Conservation (phyloP, 768 basidiomycete genomes). For the Termitomyces sp. region DNA sequence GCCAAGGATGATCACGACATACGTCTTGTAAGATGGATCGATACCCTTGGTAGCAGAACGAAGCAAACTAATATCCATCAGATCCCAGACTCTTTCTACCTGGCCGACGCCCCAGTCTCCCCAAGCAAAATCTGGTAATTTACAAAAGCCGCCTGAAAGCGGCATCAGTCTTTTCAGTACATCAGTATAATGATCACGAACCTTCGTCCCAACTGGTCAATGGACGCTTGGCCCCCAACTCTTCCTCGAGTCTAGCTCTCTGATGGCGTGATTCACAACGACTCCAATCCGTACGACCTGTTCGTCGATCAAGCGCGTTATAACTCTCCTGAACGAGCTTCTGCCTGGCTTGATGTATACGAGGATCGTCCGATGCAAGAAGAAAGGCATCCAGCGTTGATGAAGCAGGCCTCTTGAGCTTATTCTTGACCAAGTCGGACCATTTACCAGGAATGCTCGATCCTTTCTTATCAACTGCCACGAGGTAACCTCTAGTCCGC, state of each 20-base stretch:
- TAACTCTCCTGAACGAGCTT: constrained; percentile 71
- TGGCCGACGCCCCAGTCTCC: constrained; percentile 90
- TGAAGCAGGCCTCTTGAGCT: constrained; percentile 79
- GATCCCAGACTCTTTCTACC: constrained; percentile 92
- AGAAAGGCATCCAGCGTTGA: constrained; percentile 89
- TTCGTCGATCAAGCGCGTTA: constrained; percentile 57
- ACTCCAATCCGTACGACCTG: constrained; percentile 84
- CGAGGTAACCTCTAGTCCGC: constrained; percentile 81
- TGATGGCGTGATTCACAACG: constrained; percentile 92
- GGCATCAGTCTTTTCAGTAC: background rate
- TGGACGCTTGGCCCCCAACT: constrained; percentile 76
- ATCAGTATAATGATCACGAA: constrained; percentile 20
- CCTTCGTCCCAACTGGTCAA: constrained; percentile 94
- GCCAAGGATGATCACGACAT: constrained; percentile 22
- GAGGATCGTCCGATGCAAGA: constrained; percentile 86
- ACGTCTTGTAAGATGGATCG: constrained; percentile 90
- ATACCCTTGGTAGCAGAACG: constrained; percentile 76
- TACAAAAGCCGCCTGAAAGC: constrained; percentile 70
- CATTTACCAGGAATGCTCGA: constrained; percentile 64
- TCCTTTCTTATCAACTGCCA: constrained; percentile 65
- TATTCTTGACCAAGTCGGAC: constrained; percentile 52
- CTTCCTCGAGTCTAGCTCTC: constrained; percentile 78
- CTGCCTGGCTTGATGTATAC: constrained; percentile 85
- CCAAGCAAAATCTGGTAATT: constrained; percentile 87
- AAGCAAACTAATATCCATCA: constrained; percentile 88